Evolutionary conservation across 2,329 filamentous ascomycete species (phyloP).

Genomic region (Diaporthe batatas): DNA sequence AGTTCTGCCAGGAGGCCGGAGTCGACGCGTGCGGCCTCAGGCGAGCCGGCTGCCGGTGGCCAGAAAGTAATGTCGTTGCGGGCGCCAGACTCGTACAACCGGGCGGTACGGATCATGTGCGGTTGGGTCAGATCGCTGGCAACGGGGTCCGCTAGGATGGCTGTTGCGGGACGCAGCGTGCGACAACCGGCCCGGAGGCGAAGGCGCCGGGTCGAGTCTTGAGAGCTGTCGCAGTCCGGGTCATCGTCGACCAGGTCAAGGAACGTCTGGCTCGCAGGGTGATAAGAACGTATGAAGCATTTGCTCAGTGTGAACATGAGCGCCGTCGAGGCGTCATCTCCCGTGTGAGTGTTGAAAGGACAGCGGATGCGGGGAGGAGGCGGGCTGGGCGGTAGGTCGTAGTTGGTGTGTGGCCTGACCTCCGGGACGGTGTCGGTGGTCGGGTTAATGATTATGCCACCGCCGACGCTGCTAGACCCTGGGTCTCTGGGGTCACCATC

Average conservation of each 20-base stretch:
- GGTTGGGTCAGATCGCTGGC: slow-evolving; percentile 29
- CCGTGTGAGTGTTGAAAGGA: slow-evolving; percentile 62
- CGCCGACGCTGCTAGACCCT: slow-evolving; percentile 2
- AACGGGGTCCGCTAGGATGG: slow-evolving; percentile 29
- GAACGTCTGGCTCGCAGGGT: slow-evolving; percentile 65
- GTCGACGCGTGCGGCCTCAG: slow-evolving; percentile 42
- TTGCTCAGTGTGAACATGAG: slow-evolving; percentile 64
- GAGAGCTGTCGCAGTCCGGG: slow-evolving; percentile 45
- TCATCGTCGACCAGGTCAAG: slow-evolving; percentile 72
- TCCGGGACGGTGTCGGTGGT: background rate
- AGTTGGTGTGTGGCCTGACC: slow-evolving; percentile 50
- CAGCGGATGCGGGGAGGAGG: slow-evolving; percentile 47
- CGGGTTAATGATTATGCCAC: slow-evolving; percentile 24
- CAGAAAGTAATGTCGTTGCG: slow-evolving; percentile 49
- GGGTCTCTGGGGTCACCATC: background rate
- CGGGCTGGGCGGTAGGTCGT: slow-evolving; percentile 46
- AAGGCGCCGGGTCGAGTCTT: slow-evolving; percentile 56
- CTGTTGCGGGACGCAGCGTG: slow-evolving; percentile 50
- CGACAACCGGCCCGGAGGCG: slow-evolving; percentile 60
- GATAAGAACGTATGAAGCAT: slow-evolving; percentile 69
- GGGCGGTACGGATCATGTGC: slow-evolving; percentile 43
- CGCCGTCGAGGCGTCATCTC: slow-evolving; percentile 57
- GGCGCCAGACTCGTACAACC: slow-evolving; percentile 44
- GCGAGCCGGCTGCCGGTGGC: slow-evolving; percentile 54
- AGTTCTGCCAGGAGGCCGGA: slow-evolving; percentile 52